Base-by-base conservation (phyloP, 345 rosid genomes). In the Laguncularia racemosa region DNA sequence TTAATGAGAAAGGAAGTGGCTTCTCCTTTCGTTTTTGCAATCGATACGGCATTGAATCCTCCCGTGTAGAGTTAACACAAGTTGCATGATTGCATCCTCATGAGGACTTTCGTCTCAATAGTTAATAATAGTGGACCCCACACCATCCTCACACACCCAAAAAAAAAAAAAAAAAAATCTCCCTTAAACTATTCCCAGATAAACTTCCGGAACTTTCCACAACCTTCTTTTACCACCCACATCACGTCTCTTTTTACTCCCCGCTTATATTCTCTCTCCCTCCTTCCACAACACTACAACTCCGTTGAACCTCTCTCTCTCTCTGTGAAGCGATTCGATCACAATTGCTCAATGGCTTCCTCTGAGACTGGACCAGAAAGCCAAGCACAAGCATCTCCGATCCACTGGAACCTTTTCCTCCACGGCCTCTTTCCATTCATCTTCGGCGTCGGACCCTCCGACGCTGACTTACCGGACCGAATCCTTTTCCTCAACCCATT, bases 401-500 rank as follows among this genome's bases (percentile, higher is more conserved):
- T 8, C 26, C 15, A 4, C 52, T 16, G 4, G 57, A 26, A 13
- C 48, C n/a, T 11, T 60, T 80, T 77, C 48, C 61, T 79, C 55
- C 65, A 79, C 23, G 6, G 74, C 50, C 65, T 79, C 52, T 28
- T 76, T 5, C 88, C 91, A 8, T 66, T 80, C 61, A 16, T 85
- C 49, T 63, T 83, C n/a, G 89, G 93, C 43, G 70, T 87, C 62
- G 20, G 15, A 50, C 1, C 44, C 20, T 43, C 43, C 50, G 14
- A 57, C 60, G 53, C 49, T 43, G 87, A 68, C 50, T 52, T 66
- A 48, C 63, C 65, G 33, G 89, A 81, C 43, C 77, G 92, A 20
- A 73, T 83, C 71, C 47, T 88, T 20, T 58, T 88, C 2, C 64
- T 88, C 44, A 85, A 84, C 63, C 95, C 95, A 28, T 81, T 82